Percentiles rank a stretch among this genome's conserved stretches.
These are phyloP conservation scores for Colletotrichum lentis DNA, from an alignment of 2,329 filamentous ascomycete species.

Conservation along the genomic window DNA sequence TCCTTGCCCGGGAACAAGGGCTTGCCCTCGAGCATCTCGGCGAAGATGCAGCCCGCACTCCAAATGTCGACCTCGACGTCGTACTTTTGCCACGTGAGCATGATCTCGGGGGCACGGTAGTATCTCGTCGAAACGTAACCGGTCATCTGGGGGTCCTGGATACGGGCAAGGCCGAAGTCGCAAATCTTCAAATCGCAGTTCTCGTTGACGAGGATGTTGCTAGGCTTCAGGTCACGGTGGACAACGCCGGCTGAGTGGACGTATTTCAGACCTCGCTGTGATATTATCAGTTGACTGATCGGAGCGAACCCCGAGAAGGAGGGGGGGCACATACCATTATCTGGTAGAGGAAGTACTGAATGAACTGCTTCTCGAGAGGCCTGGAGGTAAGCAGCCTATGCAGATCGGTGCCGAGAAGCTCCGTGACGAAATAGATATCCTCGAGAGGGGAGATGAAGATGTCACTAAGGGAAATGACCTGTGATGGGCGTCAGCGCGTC, in stretches of 20 bases:
- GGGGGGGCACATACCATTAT: conserved; percentile 75
- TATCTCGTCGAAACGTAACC: conserved; percentile 98
- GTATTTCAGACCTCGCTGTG: conserved; percentile 94
- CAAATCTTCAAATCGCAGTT: conserved; percentile 99
- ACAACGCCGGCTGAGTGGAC: conserved; percentile 98
- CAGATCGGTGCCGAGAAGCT: conserved; percentile 94
- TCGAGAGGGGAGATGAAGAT: conserved; percentile 99
- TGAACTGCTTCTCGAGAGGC: conserved; percentile 98
- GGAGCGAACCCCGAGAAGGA: neutral
- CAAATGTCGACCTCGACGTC: conserved; percentile 99
- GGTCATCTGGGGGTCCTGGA: conserved; percentile 99
- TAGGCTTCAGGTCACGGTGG: conserved; percentile 96
- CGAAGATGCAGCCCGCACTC: conserved; percentile 99
- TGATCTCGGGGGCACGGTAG: conserved; percentile 98
- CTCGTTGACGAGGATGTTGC: conserved; percentile 99
- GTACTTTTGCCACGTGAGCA: conserved; percentile 99
- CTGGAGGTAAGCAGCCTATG: conserved; percentile 94
- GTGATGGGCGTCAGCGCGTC: conserved; percentile 41
- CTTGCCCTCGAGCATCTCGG: conserved; percentile 99
- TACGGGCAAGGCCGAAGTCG: conserved; percentile 96
- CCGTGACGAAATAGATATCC: conserved; percentile 99
- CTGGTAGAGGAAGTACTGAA: conserved; percentile 99
- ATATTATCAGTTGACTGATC: conserved; percentile 31
- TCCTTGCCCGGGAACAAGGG: conserved; percentile 98
- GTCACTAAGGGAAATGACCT: conserved; percentile 98